phyloP scores from a whole-genome alignment of 2,329 filamentous ascomycete genomes.

The Capronia americana region DNA sequence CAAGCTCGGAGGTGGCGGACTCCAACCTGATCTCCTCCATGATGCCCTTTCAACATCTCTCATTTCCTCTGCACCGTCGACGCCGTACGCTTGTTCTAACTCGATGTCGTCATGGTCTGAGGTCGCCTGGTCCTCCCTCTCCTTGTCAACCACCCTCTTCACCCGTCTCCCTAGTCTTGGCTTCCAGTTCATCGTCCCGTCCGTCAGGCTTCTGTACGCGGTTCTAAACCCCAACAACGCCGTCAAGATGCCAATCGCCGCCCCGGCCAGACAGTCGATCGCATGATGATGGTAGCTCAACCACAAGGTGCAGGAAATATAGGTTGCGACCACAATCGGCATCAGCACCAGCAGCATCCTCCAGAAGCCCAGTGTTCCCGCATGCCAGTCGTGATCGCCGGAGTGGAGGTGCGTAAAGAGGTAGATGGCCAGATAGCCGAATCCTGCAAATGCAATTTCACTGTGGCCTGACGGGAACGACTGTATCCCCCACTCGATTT shows the following conservation, averaged over 20 bases:
- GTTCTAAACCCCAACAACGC: slow-evolving; percentile 45
- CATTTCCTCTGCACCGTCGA: not conserved
- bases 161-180: slow-evolving; percentile 25
- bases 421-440: slow-evolving; percentile 76
- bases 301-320: slow-evolving; percentile 72
- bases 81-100: not conserved
- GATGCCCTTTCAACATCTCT: not conserved
- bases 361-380: slow-evolving; percentile 26
- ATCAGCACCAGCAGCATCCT: slow-evolving; percentile 63
- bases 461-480: slow-evolving; percentile 83
- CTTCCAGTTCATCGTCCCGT: slow-evolving; percentile 16
- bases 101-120: not conserved
- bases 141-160: slow-evolving; percentile 17
- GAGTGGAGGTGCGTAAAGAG: slow-evolving; percentile 70
- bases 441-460: slow-evolving; percentile 77
- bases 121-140: not conserved
- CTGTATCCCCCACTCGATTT: slow-evolving; percentile 81
- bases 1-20: not conserved
- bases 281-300: slow-evolving; percentile 76
- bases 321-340: slow-evolving; percentile 67
- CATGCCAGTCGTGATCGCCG: slow-evolving; percentile 60
- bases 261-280: slow-evolving; percentile 70
- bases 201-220: slow-evolving; percentile 24
- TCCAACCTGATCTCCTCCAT: not conserved
- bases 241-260: slow-evolving; percentile 64